Evolutionary conservation across 225 moss, liverwort and hornwort species (phyloP).

Genomic region (Ulota crispa): DNA sequence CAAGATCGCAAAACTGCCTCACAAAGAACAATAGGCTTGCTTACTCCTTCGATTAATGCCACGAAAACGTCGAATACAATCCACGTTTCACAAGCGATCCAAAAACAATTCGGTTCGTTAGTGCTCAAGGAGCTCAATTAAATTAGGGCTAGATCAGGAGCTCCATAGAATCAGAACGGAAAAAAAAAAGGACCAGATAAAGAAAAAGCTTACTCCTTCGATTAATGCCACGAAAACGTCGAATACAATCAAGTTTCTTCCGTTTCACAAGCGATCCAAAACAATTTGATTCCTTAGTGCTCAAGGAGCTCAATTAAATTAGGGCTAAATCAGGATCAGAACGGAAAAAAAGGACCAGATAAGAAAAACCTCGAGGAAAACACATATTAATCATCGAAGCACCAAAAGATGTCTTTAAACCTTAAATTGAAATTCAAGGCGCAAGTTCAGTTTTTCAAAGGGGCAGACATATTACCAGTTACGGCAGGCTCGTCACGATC

Average conservation of each 20-base stretch:
- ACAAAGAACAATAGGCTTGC: not conserved
- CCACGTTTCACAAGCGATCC: not conserved
- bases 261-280: not conserved
- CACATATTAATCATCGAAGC: not conserved
- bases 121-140: not conserved
- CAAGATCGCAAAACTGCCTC: not conserved
- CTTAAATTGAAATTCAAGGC: not conserved
- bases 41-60: slow-evolving; percentile 7
- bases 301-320: not conserved
- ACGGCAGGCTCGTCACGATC: not conserved
- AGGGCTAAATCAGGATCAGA: not conserved
- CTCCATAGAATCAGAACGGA: not conserved
- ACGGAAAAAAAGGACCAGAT: not conserved
- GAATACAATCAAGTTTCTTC: not conserved
- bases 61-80: not conserved
- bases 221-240: slow-evolving; percentile 10
- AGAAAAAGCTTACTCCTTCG: not conserved
- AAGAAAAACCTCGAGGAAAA: not conserved
- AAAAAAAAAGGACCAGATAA: too few species aligned
- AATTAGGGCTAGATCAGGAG: slow-evolving; percentile 7
- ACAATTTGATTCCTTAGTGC: not conserved
- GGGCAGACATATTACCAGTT: slow-evolving; percentile 7
- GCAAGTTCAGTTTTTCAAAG: not conserved
- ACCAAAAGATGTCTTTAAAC: not conserved
- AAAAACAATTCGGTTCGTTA: not conserved